Base-by-base conservation (phyloP, 495 filamentous ascomycete species). In the Hypoxylon trugodes region DNA sequence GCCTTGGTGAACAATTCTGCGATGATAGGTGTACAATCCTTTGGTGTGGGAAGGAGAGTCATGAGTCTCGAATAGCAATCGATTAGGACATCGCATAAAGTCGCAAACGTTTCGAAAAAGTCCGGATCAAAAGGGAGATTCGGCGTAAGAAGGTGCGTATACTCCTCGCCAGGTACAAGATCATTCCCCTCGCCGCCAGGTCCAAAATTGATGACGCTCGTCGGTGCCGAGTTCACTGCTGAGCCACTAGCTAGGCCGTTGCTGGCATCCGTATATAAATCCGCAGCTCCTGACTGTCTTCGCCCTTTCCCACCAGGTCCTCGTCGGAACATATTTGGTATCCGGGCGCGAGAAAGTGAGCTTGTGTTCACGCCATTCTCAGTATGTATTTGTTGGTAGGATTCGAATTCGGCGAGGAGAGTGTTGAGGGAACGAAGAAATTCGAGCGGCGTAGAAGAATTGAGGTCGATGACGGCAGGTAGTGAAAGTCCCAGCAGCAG, bases 21-120 rank as follows among this genome's bases (percentile, higher is more conserved):
- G 0, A 96, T 84, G 4, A 77, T 75, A 3, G 83, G 79, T 6
- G 70, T 75, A 53, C 91, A 92, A 37, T 87, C 79, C 15, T 76
- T 71, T 2, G 93, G 86, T 0, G 84, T 82, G 22, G 86, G 79
- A 35, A 98, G 79, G 43, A 98, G 79, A 16, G 75, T 77, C 69
- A 94, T 77, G 16, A 98, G 85, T 26, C 87, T 83, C 43, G 87
- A 86, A 75, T 99, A 99, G 66, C 87, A 90, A 67, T 98, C 95
- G 62, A 97, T 96, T 55, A 99, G 76, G 2, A 96, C 90, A 73
- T 99, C 96, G 76, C 95, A 98, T 19, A 99, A 80, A 6, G 95
- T 97, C n/a, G 93, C 89, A 74, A 98, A 98, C 0, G 92, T 96
- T 76, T 96, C 92, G 73, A 92, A 96, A 70, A 96, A 99, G 74